These are phyloP conservation scores for Lepraria neglecta DNA, from an alignment of 495 filamentous ascomycete genomes.

Conservation along the genomic window DNA sequence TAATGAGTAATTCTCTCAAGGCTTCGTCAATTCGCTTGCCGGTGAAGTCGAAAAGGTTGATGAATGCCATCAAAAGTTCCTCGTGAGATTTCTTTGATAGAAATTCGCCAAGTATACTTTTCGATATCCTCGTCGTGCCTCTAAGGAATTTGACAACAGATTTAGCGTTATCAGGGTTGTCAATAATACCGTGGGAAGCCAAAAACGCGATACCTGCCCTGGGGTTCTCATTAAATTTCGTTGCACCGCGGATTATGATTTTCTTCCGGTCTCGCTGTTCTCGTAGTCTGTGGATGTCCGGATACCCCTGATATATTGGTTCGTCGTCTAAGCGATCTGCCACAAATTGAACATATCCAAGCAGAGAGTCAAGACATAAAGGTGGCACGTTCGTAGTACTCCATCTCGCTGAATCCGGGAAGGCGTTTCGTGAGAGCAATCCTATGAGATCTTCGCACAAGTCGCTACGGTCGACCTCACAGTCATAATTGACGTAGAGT, in stretches of 20 bases:
- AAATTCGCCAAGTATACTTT: slow-evolving; percentile 85
- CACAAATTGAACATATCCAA: slow-evolving; percentile 86
- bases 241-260: slow-evolving; percentile 77
- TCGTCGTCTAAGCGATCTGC: slow-evolving; percentile 75
- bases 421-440: slow-evolving; percentile 83
- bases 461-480: slow-evolving; percentile 84
- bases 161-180: slow-evolving; percentile 61
- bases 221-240: slow-evolving; percentile 91
- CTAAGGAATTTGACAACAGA: slow-evolving; percentile 75
- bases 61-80: slow-evolving; percentile 69
- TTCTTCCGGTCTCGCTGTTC: slow-evolving; percentile 73
- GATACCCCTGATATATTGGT: slow-evolving; percentile 58
- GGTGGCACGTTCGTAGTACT: slow-evolving; percentile 98
- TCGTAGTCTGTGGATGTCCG: slow-evolving; percentile 55
- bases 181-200: slow-evolving; percentile 74
- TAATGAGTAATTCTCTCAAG: slow-evolving; percentile 74
- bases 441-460: slow-evolving; percentile 94
- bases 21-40: slow-evolving; percentile 86
- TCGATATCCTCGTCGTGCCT: slow-evolving; percentile 80
- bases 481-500: slow-evolving; percentile 97
- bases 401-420: slow-evolving; percentile 97
- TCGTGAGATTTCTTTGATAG: slow-evolving; percentile 86
- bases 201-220: slow-evolving; percentile 86
- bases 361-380: slow-evolving; percentile 82
- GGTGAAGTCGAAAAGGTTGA: slow-evolving; percentile 78